These are phyloP conservation scores for Guadua angustifolia DNA, from an alignment of 176 grass and related monocot genomes.

Conservation along the genomic window DNA sequence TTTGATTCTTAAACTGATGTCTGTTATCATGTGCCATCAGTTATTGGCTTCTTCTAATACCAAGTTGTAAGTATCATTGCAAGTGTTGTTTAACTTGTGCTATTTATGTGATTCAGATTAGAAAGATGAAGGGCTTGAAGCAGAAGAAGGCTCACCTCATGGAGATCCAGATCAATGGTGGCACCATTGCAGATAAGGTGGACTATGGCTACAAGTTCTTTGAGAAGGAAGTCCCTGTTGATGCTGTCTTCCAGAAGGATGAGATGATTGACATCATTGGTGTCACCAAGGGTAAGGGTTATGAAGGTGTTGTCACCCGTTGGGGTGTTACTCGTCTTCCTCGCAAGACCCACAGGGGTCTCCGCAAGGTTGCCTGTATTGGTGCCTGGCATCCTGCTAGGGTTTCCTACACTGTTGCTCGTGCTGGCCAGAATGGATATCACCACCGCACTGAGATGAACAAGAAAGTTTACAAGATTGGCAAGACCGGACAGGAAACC, in stretches of 20 bases:
- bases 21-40: not conserved
- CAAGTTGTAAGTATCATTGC: not conserved
- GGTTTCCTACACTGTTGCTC: slow-evolving; percentile 92
- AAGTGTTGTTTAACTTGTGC: not conserved
- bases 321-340: slow-evolving; percentile 99
- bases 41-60: not conserved
- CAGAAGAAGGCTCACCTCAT: slow-evolving; percentile 97
- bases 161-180: slow-evolving; percentile 94
- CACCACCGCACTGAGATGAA: slow-evolving; percentile 96
- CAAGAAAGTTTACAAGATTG: slow-evolving; percentile 92
- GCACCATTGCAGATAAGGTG: slow-evolving; percentile 81
- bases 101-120: slow-evolving; percentile 55
- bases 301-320: slow-evolving; percentile 92
- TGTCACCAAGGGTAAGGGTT: slow-evolving; percentile 97
- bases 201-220: slow-evolving; percentile 88
- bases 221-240: slow-evolving; percentile 79
- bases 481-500: slow-evolving; percentile 74
- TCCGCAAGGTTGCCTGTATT: slow-evolving; percentile 96
- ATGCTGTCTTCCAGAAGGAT: slow-evolving; percentile 88
- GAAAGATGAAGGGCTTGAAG: slow-evolving; percentile 94
- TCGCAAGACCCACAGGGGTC: slow-evolving; percentile 97
- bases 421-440: slow-evolving; percentile 93
- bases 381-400: slow-evolving; percentile 96
- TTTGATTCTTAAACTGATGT: not conserved
- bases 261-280: slow-evolving; percentile 98